Evolutionary conservation across 2,329 filamentous ascomycete genomes (phyloP), one percentile per base, ranked within the genome.

Genomic region (Cadophora sp.): DNA sequence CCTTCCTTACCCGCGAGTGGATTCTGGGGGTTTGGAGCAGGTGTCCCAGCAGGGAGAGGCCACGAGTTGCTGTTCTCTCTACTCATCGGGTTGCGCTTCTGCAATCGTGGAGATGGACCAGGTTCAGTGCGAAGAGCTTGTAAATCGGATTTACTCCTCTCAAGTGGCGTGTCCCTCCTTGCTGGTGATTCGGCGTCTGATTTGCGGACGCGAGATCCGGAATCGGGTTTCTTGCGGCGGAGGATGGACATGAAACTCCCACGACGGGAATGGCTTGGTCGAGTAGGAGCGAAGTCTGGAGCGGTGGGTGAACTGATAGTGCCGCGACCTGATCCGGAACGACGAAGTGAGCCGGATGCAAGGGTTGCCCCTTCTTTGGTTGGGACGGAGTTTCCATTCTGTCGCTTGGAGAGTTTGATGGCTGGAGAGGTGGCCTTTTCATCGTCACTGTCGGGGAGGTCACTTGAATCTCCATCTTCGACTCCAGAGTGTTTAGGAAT

Each of bases 211-310:
- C 84, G 86, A 58, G 82, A 79, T 65, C 80, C 74, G 30, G 80
- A 73, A 68, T 85, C 83, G 43, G 78, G 78, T 76, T 88, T 91
- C 78, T 85, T 90, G 64, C 91, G 88, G 45, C 88, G 86, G n/a
- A 93, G 78, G 4, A 86, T 86, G 1, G 83, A 83, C 78, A 88
- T 83, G 67, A 89, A 79, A 68, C 85, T 87, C 65, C 79, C 83
- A 58, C 82, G 80, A 39, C 81, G 79, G 33, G 79, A 73, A 18
- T 78, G 75, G 33, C 73, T 65, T 60, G 79, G 74, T 36, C 77
- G 73, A 22, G 60, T 27, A 18, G 66, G 53, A 8, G 69, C 50
- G 56, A 47, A 62, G 11, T 62, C 43, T 5, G 66, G 59, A 5
- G 60, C 56, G 20, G 59, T 61, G 2, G 68, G 65, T 11, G 59